Evolutionary conservation across 2,329 filamentous ascomycete genomes (phyloP), one percentile per base, ranked within the genome.

Genomic region (Decorospora gaudefroyi): DNA sequence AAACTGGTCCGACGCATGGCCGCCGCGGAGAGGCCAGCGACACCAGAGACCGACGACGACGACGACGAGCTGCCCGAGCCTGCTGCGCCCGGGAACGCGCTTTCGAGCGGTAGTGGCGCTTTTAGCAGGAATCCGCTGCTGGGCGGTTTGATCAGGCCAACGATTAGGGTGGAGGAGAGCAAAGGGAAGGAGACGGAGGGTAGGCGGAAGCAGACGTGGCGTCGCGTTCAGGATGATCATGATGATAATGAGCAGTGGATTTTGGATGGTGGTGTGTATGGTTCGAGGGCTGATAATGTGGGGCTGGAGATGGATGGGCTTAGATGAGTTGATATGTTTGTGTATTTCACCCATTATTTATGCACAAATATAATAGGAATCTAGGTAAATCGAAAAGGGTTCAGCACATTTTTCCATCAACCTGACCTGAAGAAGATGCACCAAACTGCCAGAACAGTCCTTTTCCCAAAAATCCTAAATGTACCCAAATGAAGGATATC

Each of bases 1-100:
- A 90, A 86, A 59, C 83, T 95, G 2, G 84, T 93, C 4, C 82
- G 81, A 47, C 82, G 82, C 57, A 88, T 88, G 80, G 81, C 80
- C 11, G 69, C 73, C 19, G 65, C 74, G n/a, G 79, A 84, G 4
- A 69, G 80, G 13, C 84, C 86, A 50, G 74, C 79, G 32, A 72
- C 70, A 12, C 67, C 67, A 0, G 67, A 68, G 16, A 81, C 80
- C 3, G 72, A 72, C 8, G 83, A 83, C 5, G 83, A 83, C 3
- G 81, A 76, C 8, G 83, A 83, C 5, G 83, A 83, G 0, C 25
- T 43, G 6, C 23, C 51, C 25, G 54, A 61, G 34, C 36, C 57
- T 4, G 42, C 42, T n/a, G 64, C 55, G 55, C 68, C 48, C 61
- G 61, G 42, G 53, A 55, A 27, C 53, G 54, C 21, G 53, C 39